Base-by-base conservation (phyloP, 2,329 filamentous ascomycete species). In the Blastomyces silverae region DNA sequence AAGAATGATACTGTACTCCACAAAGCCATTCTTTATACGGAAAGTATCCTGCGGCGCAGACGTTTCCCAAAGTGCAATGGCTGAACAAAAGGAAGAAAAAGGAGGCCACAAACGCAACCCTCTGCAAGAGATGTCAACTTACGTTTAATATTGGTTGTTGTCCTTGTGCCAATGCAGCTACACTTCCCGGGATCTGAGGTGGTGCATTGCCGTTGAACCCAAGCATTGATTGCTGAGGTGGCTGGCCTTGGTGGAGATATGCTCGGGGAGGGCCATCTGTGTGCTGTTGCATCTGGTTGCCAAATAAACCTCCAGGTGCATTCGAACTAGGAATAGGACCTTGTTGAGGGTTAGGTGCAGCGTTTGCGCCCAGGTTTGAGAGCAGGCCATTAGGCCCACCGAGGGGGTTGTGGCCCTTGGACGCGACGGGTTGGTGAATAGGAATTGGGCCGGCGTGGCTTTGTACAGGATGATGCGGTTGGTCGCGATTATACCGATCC, bases 341-440 rank as follows among this genome's bases (percentile, higher is more conserved):
- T 71, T 81, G 79, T 65, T 84, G 78, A 46, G 82, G 79, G 69
- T 82, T 83, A 48, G 82, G 76, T 37, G 84, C 81, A 48, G 81
- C 79, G 44, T 84, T 83, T 44, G 84, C 83, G 62, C 87, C 86
- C 70, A 91, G 86, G 69, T 87, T 91, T 10, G 88, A 85, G 50
- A 97, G 85, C 46, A 97, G 83, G 10, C 93, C 93, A 69, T 94
- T 93, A 1, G 93, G 93, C 57, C 92, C 95, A 74, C 96, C 93
- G 64, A 97, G 95, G 62, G 91, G 89, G 68, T 87, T 89, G 65
- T 89, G 79, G 67, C 91, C 82, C 77, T 92, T 82, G 73, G 92
- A 87, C 67, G 93, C 93, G 66, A 97, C 92, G 5, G 93, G 93
- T 76, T 97, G 93, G 77, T 97, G 93, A 71, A 97, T 88, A 64